A percentile compares a stretch with the other conserved stretches of the same genome.
Evolutionary conservation across 2,329 filamentous ascomycete species (phyloP).

Genomic region (Colletotrichum sp.): DNA sequence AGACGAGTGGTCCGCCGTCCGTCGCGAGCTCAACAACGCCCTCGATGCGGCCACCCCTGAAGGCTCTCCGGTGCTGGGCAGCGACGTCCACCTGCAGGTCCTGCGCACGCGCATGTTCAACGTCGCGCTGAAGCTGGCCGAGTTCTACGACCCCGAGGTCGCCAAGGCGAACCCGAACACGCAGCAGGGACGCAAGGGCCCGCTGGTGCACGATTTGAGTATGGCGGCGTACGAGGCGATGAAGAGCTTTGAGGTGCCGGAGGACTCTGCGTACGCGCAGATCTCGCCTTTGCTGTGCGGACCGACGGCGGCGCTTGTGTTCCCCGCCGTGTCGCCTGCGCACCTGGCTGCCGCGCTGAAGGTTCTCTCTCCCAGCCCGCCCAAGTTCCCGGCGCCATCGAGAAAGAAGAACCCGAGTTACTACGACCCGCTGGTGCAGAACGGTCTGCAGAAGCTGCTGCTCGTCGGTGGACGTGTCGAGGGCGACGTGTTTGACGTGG

Average conservation of each 20-base stretch:
- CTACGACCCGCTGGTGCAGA: conserved; percentile 80
- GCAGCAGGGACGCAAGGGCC: conserved; percentile 31
- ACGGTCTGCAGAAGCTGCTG: conserved; percentile 84
- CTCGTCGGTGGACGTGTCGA: conserved; percentile 88
- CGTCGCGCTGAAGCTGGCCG: conserved; percentile 82
- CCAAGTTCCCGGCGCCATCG: conserved; percentile 78
- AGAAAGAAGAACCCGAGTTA: conserved; percentile 80
- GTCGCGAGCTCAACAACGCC: conserved; percentile 47
- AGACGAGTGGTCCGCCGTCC: conserved; percentile 60
- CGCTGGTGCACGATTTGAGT: conserved; percentile 58
- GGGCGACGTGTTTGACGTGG: conserved; percentile 80
- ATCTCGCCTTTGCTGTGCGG: conserved; percentile 82
- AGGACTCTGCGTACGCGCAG: conserved; percentile 53
- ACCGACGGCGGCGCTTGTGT: conserved; percentile 78
- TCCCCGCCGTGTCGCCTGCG: conserved; percentile 82
- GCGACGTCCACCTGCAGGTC: conserved; percentile 77
- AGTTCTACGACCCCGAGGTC: conserved; percentile 71
- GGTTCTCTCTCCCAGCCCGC: conserved; percentile 74
- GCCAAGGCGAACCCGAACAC: conserved; percentile 31
- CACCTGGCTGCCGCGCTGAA: conserved; percentile 83
- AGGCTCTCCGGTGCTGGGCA: conserved; percentile 55
- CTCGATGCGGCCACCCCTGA: conserved; percentile 44
- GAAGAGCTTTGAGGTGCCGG: conserved; percentile 37
- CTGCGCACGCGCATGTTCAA: conserved; percentile 90
- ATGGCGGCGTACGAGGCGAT: conserved; percentile 55